These are phyloP conservation scores for Acer negundo DNA, from an alignment of 345 rosid genomes.

Conservation along the genomic window DNA sequence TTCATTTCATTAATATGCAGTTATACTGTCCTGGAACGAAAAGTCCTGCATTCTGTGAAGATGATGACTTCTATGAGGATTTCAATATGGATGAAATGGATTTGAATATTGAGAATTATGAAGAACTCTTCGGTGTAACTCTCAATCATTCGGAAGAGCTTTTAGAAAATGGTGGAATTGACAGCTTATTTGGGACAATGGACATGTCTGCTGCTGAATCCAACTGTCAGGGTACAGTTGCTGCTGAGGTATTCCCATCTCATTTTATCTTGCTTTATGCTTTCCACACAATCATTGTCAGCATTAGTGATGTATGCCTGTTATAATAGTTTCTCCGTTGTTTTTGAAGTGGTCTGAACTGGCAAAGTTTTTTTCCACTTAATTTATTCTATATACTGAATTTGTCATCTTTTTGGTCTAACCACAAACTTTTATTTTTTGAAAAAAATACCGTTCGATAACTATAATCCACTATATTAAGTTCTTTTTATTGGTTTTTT, in stretches of 20 bases:
- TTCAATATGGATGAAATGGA: slow-evolving; percentile 83
- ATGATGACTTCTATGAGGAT: slow-evolving; percentile 59
- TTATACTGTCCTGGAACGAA: slow-evolving; percentile 41
- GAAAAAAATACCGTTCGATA: not conserved
- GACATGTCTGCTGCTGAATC: slow-evolving; percentile 62
- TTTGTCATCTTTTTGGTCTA: not conserved
- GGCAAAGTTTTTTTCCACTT: not conserved
- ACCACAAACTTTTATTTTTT: not conserved
- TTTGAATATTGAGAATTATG: slow-evolving; percentile 84
- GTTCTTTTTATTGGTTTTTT: not conserved
- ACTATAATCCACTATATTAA: not conserved
- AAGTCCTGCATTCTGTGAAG: slow-evolving; percentile 49
- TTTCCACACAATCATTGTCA: slow-evolving; percentile 3
- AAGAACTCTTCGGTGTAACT: slow-evolving; percentile 88
- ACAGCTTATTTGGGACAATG: slow-evolving; percentile 69
- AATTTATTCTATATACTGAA: not conserved
- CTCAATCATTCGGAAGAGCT: slow-evolving; percentile 78
- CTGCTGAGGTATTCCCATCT: slow-evolving; percentile 59
- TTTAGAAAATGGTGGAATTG: slow-evolving; percentile 82
- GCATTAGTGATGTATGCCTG: too few species aligned
- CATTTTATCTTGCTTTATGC: slow-evolving; percentile 28
- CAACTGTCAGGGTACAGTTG: slow-evolving; percentile 54
- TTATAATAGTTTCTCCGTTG: not conserved
- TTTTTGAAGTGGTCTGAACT: not conserved
- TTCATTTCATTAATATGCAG: slow-evolving; percentile 39